Base-by-base conservation (phyloP, 202 grass and related monocot genomes). In the Setaria italica region DNA sequence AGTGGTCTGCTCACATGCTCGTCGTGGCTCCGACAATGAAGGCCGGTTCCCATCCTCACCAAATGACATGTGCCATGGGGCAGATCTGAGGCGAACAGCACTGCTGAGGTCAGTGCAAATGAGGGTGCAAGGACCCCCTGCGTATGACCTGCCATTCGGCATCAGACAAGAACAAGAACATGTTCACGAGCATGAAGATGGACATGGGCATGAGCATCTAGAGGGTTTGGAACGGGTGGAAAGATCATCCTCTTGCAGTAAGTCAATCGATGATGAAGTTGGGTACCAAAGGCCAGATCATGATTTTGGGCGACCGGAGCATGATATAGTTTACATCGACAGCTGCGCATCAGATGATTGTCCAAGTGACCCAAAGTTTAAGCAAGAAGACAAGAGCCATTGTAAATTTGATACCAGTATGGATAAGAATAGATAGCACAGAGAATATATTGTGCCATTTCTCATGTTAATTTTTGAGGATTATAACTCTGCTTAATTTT, bases 41-140 rank as follows among this genome's bases (percentile, higher is more conserved):
- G 91, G 93, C 0, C 86, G 96, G 32, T 99, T 96, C 49, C 96
- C 96, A 15, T 99, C 96, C n/a, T 99, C 96, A 5, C 93, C 91
- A 1, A 99, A 96, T 51, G 97, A 99, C 63, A 92, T 94, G 90
- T 99, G 93, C 54, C 96, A 96, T 15, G 90, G 83, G 3, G 92
- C 84, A 48, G 97, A 99, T 80, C 55, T 99, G 32, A 90, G 97
- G 76, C 82, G 88, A 67, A 93, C 93, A 7, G 92, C 97, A 0
- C 84, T 99, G 11, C 83, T 99, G 65, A 89, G 97, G 39, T 99
- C 93, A 5, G 93, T 96, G 55, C 97, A 99, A 69, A 99, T 99
- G 97, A 93, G 97, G 81, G 82, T 94, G 29, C 97, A 99, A 12
- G 87, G 84, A 30, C 92, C 88, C 15, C 89, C 80, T 6, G 15